Evolutionary conservation across 2,329 filamentous ascomycete genomes (phyloP).

Genomic region (Calonectria henricotiae): DNA sequence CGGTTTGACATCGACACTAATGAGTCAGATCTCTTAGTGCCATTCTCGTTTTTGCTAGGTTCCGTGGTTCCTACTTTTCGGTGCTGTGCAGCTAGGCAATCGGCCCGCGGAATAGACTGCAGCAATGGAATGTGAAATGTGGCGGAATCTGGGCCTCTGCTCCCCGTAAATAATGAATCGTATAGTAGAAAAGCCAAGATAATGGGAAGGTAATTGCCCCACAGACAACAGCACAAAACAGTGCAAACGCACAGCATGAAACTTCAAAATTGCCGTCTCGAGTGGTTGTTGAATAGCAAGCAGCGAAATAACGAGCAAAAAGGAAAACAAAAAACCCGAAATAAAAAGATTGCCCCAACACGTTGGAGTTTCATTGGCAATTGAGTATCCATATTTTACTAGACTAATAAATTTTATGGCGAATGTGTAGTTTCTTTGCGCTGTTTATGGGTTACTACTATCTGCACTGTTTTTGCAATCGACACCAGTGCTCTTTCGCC

Average conservation of each 20-base stretch:
- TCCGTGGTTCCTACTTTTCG: not conserved
- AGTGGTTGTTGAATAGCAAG: not conserved
- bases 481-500: not conserved
- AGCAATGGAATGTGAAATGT: not conserved
- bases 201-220: not conserved
- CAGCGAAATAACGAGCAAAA: too few relatives aligned
- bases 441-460: not conserved
- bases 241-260: not conserved
- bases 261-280: not conserved
- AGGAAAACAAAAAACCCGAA: not conserved
- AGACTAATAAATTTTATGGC: too few relatives aligned
- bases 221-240: not conserved
- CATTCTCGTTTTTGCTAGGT: not conserved
- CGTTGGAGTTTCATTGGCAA: too few relatives aligned
- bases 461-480: not conserved
- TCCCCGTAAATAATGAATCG: not conserved
- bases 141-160: not conserved
- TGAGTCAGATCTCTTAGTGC: not conserved
- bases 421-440: too few relatives aligned
- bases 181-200: not conserved
- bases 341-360: too few relatives aligned
- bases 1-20: not conserved
- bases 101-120: constrained; percentile 2
- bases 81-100: not conserved
- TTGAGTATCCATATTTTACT: too few relatives aligned